Base-by-base conservation (phyloP, 129 eudicot genomes). In the carrot (Daucus carota) region DNA sequence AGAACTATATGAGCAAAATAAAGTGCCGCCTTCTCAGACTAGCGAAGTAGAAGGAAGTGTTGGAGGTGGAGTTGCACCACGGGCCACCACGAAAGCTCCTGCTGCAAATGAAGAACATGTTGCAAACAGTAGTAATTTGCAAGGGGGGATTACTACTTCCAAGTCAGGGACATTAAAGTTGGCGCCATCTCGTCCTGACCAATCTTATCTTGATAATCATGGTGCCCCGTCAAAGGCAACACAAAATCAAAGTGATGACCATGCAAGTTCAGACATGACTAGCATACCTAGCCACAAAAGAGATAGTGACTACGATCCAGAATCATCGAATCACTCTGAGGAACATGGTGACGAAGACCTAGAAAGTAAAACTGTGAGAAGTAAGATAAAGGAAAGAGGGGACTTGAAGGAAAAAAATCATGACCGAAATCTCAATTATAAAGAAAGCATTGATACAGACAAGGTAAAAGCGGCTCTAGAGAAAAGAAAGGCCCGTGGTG, bases 1-100 rank as follows among this genome's bases (percentile, higher is more conserved):
- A 31, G 98, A 93, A 75, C 76, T 94, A 69, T 94, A 94, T 76
- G 97, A 94, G 67, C 99, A 94, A 79, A 94, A 91, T 40, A 85
- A 85, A 84, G 83, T 80, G 77, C 93, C 93, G 17, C 90, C 87
- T 73, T 77, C 96, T 72, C 99, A 91, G 82, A 87, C 93, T 33
- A 87, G 96, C 84, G 99, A 91, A 83, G 93, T 87, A 66, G 97
- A 90, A 68, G 96, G 89, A 15, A 89, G 95, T 76, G 84, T 76
- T 15, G 98, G 89, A 12, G 96, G 88, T 52, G 87, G 85, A 57
- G 84, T 77, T 47, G 81, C 80, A 77, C 87, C 83, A 40, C 84
- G 88, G 47, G 85, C 86, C 36, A 73, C 82, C 32, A 73, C 84
- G 4, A 87, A 85, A 84, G 78, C 77, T 69, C 78, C 78, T 68